These are phyloP conservation scores for Saccharomycopsis microspora DNA, from an alignment of 805 yeast genomes.

Conservation along the genomic window DNA sequence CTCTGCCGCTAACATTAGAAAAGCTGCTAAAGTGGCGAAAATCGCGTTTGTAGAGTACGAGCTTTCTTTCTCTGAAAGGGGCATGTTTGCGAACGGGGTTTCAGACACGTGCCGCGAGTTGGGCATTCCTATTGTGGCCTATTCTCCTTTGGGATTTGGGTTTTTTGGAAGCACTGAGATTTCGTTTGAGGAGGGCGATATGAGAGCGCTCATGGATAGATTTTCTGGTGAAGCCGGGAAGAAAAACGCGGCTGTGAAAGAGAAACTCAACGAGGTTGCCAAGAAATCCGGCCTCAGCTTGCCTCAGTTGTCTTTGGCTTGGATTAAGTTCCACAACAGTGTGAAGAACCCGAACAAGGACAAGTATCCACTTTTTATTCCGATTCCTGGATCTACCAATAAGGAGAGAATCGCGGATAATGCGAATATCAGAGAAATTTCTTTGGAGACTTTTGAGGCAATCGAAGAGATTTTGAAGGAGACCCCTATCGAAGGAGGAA, in stretches of 20 bases:
- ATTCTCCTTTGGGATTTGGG: constrained; percentile 80
- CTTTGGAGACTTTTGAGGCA: constrained; percentile 45
- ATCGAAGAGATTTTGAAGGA: constrained; percentile 34
- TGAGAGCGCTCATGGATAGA: constrained; percentile 40
- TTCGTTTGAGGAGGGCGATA: constrained; percentile 39
- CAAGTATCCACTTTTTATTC: constrained; percentile 45
- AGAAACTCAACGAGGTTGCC: constrained; percentile 39
- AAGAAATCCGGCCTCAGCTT: constrained; percentile 33
- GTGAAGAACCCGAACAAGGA: constrained; percentile 17
- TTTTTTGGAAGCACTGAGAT: constrained; percentile 53
- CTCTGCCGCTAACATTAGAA: constrained; percentile 44
- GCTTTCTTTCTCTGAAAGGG: constrained; percentile 58
- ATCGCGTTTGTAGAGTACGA: constrained; percentile 70
- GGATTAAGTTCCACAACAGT: constrained; percentile 36
- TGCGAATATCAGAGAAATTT: constrained; percentile 33
- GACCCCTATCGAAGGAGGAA: constrained; percentile 41
- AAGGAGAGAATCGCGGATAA: constrained; percentile 51
- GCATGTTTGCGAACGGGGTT: constrained; percentile 51
- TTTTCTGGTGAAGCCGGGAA: constrained; percentile 44
- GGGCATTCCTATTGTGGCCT: constrained; percentile 59
- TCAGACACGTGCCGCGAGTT: constrained; percentile 45
- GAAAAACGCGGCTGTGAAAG: constrained; percentile 40
- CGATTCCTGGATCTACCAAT: constrained; percentile 73
- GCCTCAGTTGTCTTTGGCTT: constrained; percentile 64
- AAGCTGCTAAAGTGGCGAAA: constrained; percentile 45